These are phyloP conservation scores for Carnegiea gigantea DNA, from an alignment of 179 eudicot species.

Conservation along the genomic window DNA sequence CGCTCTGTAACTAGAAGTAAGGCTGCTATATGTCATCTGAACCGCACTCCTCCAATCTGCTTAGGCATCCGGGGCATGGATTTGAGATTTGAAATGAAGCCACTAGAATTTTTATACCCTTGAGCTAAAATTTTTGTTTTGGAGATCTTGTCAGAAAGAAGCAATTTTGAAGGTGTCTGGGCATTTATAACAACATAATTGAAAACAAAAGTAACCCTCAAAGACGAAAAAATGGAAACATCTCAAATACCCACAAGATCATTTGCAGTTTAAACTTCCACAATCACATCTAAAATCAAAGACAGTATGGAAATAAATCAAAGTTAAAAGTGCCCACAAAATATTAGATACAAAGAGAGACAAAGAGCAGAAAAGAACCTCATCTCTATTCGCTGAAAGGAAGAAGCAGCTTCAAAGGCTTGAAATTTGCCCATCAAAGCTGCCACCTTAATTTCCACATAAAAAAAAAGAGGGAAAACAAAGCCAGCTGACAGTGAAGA, in stretches of 20 bases:
- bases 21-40: too few species aligned
- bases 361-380: conserved; percentile 16
- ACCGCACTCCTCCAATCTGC: too few species aligned
- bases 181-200: neutral
- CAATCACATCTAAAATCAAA: neutral
- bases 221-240: neutral
- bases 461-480: too few species aligned
- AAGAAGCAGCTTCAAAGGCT: conserved; percentile 6
- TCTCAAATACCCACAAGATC: conserved; percentile 26
- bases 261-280: conserved; percentile 9
- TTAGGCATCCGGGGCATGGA: too few species aligned
- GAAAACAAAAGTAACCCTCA: conserved; percentile 1
- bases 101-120: neutral
- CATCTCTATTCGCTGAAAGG: conserved; percentile 12
- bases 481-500: conserved; percentile 11
- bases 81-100: neutral
- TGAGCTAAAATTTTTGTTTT: neutral
- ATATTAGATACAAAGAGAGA: conserved; percentile 14
- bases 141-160: neutral
- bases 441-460: neutral
- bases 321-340: conserved; percentile 23
- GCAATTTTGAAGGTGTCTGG: neutral
- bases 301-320: conserved; percentile 7
- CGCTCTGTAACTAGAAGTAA: too few species aligned
- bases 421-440: conserved; percentile 23